Evolutionary conservation across 495 filamentous ascomycete species (phyloP), one percentile per base, ranked within the genome.

Genomic region (Hypoxylon trugodes): DNA sequence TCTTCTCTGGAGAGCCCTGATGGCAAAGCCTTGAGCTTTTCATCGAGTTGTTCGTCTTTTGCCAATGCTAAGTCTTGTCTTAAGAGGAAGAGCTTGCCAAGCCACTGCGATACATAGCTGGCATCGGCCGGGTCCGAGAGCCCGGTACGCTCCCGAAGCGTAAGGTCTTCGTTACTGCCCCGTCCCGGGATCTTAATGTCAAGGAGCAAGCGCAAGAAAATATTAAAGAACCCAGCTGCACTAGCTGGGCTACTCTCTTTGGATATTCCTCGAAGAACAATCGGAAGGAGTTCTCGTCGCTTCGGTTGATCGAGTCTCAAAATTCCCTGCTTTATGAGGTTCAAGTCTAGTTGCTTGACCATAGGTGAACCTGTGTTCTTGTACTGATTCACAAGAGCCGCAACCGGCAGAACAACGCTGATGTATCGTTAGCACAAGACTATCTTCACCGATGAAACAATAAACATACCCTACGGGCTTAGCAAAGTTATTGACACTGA

Each of bases 251-350:
- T 85, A n/a, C 80, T 74, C 58, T 86, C 88, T 57, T 87, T 83
- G 1, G 85, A 82, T 36, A 97, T 89, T 33, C 88, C 90, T 65
- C 86, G 82, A 19, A 97, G 76, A 13, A 93, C 76, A 2, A 84
- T 81, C 8, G 93, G 86, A 5, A 97, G 74, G 16, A 97, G 79
- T 7, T 87, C 85, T 32, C 73, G 71, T 45, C 81, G 69, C 36
- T 77, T 74, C 5, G 59, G 76, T 46, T 59, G 79, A 66, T 74
- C 73, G 8, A 98, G 77, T 21, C 93, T 86, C 36, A 85, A 82
- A 37, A 97, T 79, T 28, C 94, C 93, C 72, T 95, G 90, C 67
- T 96, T 91, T 25, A 97, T 87, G 74, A 96, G 96, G 25, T 89
- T 78, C 48, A 98, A 73, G 78, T 97, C 95, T 73, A 96, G 91